Conservation (phyloP, 345 rosid genomes). For the Boechera divaricarpa region DNA sequence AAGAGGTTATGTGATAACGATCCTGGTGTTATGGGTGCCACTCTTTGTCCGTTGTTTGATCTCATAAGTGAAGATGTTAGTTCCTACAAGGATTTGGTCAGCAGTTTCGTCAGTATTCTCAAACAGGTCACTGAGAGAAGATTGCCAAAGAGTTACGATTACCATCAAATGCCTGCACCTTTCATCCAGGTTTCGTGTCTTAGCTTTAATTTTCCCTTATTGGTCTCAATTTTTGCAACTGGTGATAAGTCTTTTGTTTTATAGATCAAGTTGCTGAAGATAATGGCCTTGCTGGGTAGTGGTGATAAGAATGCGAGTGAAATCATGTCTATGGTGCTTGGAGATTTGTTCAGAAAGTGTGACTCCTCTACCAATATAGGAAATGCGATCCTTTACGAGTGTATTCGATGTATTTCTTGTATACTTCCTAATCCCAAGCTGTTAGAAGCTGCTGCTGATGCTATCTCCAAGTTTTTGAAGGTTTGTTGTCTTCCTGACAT, state of each 20-base stretch:
- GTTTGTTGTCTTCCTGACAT: conserved; percentile 49
- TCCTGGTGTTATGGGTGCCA: conserved; percentile 99
- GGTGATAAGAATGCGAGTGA: conserved; percentile 98
- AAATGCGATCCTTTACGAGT: conserved; percentile 89
- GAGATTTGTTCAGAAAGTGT: conserved; percentile 87
- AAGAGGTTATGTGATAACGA: conserved; percentile 94
- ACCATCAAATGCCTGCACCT: conserved; percentile 99
- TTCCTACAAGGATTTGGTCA: conserved; percentile 83
- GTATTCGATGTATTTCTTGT: conserved; percentile 90
- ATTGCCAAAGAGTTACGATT: conserved; percentile 91
- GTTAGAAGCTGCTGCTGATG: conserved; percentile 88
- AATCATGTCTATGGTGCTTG: conserved; percentile 89
- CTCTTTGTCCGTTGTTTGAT: conserved; percentile 94
- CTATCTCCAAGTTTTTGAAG: conserved; percentile 90
- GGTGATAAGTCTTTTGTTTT: conserved; percentile 18
- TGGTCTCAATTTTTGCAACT: neutral
- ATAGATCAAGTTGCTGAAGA: conserved; percentile 93
- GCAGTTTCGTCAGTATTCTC: conserved; percentile 92
- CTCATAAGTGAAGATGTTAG: conserved; percentile 70
- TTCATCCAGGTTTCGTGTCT: conserved; percentile 77
- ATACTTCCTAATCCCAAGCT: conserved; percentile 83
- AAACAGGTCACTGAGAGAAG: conserved; percentile 93
- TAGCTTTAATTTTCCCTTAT: neutral
- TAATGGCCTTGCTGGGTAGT: conserved; percentile 89
- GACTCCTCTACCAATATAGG: conserved; percentile 91